Evolutionary conservation across 768 basidiomycete species (phyloP).

Genomic region (Lactarius pseudohatsudake): DNA sequence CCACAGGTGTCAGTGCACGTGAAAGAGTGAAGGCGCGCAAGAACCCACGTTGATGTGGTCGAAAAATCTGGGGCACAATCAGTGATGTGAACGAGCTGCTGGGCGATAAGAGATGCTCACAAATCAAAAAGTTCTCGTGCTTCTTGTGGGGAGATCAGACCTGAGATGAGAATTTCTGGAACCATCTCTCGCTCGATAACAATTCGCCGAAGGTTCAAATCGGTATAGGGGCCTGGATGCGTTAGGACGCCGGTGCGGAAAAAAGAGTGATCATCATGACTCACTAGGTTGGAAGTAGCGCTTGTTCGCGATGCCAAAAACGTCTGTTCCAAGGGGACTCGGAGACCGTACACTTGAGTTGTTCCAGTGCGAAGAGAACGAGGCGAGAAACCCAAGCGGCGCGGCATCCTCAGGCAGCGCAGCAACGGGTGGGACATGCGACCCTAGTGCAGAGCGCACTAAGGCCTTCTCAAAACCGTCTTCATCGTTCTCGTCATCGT

Average conservation of each 20-base stretch:
- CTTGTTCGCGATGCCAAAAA: slow-evolving; percentile 26
- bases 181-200: slow-evolving; percentile 37
- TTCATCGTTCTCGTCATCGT: slow-evolving; percentile 30
- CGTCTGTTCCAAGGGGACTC: slow-evolving; percentile 2
- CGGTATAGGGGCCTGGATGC: slow-evolving; percentile 33
- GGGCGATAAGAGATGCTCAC: slow-evolving; percentile 28
- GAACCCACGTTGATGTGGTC: slow-evolving; percentile 51
- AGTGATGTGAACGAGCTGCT: background rate
- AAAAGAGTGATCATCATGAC: background rate
- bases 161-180: slow-evolving; percentile 37
- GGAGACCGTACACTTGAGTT: background rate
- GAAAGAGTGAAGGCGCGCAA: slow-evolving; percentile 6
- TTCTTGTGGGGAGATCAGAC: slow-evolving; percentile 35
- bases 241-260: background rate
- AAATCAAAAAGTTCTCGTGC: slow-evolving; percentile 35
- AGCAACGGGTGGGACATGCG: background rate
- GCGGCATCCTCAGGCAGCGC: slow-evolving; percentile 13
- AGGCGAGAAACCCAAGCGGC: slow-evolving; percentile 27
- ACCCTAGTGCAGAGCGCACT: slow-evolving; percentile 19
- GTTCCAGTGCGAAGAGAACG: slow-evolving; percentile 20
- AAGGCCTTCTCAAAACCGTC: slow-evolving; percentile 14
- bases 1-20: slow-evolving; percentile 17
- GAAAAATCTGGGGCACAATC: slow-evolving; percentile 44
- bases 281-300: slow-evolving; percentile 28
- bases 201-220: slow-evolving; percentile 36